Conservation (phyloP, 306 rosid species). For the Vicia sativa region DNA sequence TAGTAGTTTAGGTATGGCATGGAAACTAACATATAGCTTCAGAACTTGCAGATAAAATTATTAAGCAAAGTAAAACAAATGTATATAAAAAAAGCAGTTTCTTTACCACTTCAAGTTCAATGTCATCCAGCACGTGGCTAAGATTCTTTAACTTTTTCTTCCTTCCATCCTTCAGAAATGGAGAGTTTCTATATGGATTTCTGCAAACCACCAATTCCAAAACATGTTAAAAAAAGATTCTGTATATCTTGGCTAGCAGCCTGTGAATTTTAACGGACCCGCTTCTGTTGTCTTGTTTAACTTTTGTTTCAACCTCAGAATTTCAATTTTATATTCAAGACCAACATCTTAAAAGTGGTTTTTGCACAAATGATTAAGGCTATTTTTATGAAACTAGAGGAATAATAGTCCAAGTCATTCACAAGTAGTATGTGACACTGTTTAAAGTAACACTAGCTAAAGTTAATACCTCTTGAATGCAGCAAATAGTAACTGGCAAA, state of each 20-base stretch:
- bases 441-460: slow-evolving; percentile 13
- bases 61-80: background rate
- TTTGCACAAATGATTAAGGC: slow-evolving; percentile 6
- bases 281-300: slow-evolving; percentile 1
- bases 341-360: slow-evolving; percentile 15
- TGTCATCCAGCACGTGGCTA: slow-evolving; percentile 53
- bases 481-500: background rate
- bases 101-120: slow-evolving; percentile 70
- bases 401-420: slow-evolving; percentile 14
- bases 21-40: slow-evolving; percentile 25
- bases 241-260: slow-evolving; percentile 18
- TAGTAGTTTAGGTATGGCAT: slow-evolving; percentile 1
- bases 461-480: slow-evolving; percentile 20
- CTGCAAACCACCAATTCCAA: slow-evolving; percentile 36
- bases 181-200: slow-evolving; percentile 48
- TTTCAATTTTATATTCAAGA: slow-evolving; percentile 30
- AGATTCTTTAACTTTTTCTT: slow-evolving; percentile 45
- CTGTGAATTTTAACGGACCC: slow-evolving; percentile 10
- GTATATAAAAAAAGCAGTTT: slow-evolving; percentile 27
- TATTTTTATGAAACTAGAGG: slow-evolving; percentile 24
- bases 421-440: background rate
- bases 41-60: slow-evolving; percentile 24
- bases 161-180: slow-evolving; percentile 49
- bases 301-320: slow-evolving; percentile 18
- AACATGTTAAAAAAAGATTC: slow-evolving; percentile 18